Percentiles rank a stretch among this genome's conserved stretches.
These are phyloP conservation scores for Chlamydomonas reinhardtii DNA, from an alignment of 163 green algal genomes.

Conservation along the genomic window DNA sequence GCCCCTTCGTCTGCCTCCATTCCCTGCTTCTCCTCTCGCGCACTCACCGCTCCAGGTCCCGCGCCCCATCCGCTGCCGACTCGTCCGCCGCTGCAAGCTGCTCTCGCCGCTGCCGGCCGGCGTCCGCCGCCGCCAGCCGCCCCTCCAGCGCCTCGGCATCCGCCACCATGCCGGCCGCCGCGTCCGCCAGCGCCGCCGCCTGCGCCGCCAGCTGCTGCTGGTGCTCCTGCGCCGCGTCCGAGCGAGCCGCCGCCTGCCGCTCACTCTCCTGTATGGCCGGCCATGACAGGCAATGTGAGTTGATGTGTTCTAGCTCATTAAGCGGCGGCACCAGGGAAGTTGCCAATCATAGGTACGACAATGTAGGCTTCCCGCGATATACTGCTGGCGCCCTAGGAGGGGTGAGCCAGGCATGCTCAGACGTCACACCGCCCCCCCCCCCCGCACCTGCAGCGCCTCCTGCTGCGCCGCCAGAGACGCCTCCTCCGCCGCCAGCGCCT, in stretches of 20 bases:
- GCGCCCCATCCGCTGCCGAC: constrained; percentile 6
- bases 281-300: too few species aligned
- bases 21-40: not conserved
- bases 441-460: constrained; percentile 38
- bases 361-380: too few species aligned
- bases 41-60: constrained; percentile 9
- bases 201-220: constrained; percentile 30
- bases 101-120: constrained; percentile 18
- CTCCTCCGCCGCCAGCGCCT: constrained; percentile 9
- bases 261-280: constrained; percentile 32
- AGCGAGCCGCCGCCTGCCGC: not conserved
- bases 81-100: constrained; percentile 20
- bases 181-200: constrained; percentile 3
- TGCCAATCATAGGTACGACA: too few species aligned
- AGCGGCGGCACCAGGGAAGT: too few species aligned
- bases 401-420: too few species aligned
- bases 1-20: not conserved
- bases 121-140: not conserved
- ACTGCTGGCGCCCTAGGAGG: too few species aligned
- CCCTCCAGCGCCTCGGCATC: constrained; percentile 3
- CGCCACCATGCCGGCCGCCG: not conserved
- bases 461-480: not conserved
- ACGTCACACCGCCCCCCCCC: too few species aligned
- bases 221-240: constrained; percentile 19
- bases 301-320: too few species aligned